Base-by-base conservation (phyloP, 495 filamentous ascomycete genomes). In the Schizothecium vesticola region DNA sequence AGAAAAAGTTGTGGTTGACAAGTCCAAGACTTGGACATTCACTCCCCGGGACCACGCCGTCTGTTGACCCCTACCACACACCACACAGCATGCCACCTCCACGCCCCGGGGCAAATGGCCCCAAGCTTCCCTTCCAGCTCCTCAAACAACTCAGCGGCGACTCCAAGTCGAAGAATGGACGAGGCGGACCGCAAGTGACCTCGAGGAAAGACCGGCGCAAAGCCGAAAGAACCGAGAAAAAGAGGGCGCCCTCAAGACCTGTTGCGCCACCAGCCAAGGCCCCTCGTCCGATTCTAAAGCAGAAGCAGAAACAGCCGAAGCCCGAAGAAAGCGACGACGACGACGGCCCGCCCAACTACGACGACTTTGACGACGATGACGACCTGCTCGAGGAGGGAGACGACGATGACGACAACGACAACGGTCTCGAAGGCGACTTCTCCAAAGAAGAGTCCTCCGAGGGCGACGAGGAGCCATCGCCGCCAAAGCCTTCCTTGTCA, bases 171-270 rank as follows among this genome's bases (percentile, higher is more conserved):
- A 56, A 43, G 36, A 25, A 59, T 21, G 36, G 24, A 11, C 29
- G 26, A 23, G n/a, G 43, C 16, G 63, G 63, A 19, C 22, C 25
- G 21, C 31, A 66, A 12, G 59, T 58, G 0, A 64, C 71, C 22
- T 81, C 79, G 0, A 78, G 85, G 65, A 85, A 83, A 72, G 82
- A 86, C 8, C 82, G 76, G 11, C 79, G 85, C 3, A 86, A 84
- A 70, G 78, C 78, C n/a, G 79, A 82, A 59, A 77, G 85, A 6
- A 70, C 75, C 24, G 75, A 84, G 26, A 82, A 79, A 73, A 73
- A 72, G 43, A 24, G 5, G 29, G 23, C 33, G 9, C 61, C 19
- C 16, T 22, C 63, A 1, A 28, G 63, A 16, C 63, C 36, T 4
- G 36, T 16, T 23, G n/a, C 23, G 5, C 23, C 24, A 3, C 10